Evolutionary conservation across 352 stramenopile genomes (phyloP).

Genomic region (Pythium periplocum): DNA sequence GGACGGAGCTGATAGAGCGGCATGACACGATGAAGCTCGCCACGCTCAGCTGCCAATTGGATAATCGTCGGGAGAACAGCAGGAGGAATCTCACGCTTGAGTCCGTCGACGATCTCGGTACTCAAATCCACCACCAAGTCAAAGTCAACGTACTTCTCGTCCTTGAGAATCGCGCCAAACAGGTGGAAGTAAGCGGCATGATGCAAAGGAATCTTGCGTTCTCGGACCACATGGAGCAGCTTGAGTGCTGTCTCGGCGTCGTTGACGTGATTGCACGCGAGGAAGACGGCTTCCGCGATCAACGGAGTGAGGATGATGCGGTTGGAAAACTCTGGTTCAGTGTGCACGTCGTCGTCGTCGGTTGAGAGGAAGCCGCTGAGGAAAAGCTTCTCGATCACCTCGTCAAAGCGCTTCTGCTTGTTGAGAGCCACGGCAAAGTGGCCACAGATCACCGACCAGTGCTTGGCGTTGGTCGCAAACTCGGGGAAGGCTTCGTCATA

Average conservation of each 20-base stretch:
- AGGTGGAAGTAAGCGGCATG: conserved; percentile 46
- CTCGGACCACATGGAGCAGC: conserved; percentile 10
- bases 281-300: conserved; percentile 13
- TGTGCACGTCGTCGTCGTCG: conserved; percentile 7
- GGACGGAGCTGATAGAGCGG: conserved; percentile 43
- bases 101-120: conserved; percentile 36
- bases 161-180: conserved; percentile 47
- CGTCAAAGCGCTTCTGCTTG: conserved; percentile 21
- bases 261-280: conserved; percentile 16
- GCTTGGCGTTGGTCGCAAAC: conserved; percentile 15
- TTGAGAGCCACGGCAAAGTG: conserved; percentile 23
- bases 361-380: conserved; percentile 10
- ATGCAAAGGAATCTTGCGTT: conserved; percentile 6
- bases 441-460: conserved; percentile 20
- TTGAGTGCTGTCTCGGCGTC: conserved; percentile 11
- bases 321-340: background rate
- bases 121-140: conserved; percentile 47
- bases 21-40: conserved; percentile 53
- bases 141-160: conserved; percentile 41
- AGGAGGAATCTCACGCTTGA: conserved; percentile 39
- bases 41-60: conserved; percentile 47
- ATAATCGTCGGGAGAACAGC: conserved; percentile 53
- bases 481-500: conserved; percentile 24
- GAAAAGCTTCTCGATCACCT: conserved; percentile 23
- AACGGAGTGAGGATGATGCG: conserved; percentile 11